A percentile compares a stretch with the other conserved stretches of the same genome.
Evolutionary conservation across 202 grass and related monocot genomes (phyloP).

Genomic region (Digitaria exilis): DNA sequence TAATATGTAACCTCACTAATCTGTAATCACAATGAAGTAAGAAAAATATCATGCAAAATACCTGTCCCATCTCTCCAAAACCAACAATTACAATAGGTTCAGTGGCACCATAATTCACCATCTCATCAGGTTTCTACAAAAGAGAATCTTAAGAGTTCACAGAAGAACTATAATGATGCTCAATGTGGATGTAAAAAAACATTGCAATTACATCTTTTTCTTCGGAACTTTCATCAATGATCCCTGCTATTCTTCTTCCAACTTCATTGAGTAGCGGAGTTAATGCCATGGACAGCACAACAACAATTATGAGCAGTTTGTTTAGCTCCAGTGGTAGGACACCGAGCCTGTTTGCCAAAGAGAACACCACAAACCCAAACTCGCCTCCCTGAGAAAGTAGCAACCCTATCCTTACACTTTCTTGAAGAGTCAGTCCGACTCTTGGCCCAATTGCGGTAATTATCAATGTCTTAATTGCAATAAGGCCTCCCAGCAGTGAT

Average conservation of each 20-base stretch:
- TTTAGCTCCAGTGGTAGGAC: conserved; percentile 96
- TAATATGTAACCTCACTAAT: background rate
- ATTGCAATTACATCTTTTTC: conserved; percentile 52
- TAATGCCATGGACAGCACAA: conserved; percentile 97
- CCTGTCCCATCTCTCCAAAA: conserved; percentile 96
- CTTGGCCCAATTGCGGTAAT: conserved; percentile 89
- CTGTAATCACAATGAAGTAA: conserved; percentile 15
- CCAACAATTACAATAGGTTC: conserved; percentile 96
- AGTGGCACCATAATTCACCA: conserved; percentile 73
- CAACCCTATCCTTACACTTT: conserved; percentile 94
- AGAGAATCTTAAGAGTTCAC: conserved; percentile 34
- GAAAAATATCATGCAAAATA: conserved; percentile 44
- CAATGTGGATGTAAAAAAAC: background rate
- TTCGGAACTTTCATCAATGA: conserved; percentile 80
- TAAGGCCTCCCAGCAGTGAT: conserved; percentile 78
- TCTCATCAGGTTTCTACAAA: conserved; percentile 74
- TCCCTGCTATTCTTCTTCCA: conserved; percentile 70
- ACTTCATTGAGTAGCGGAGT: conserved; percentile 95
- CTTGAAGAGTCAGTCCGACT: conserved; percentile 91
- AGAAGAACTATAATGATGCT: conserved; percentile 30
- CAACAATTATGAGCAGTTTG: conserved; percentile 99
- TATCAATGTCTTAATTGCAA: conserved; percentile 90
- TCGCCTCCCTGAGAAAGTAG: conserved; percentile 99
- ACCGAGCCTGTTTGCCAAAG: conserved; percentile 97
- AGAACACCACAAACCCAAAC: conserved; percentile 98